Evolutionary conservation across 441 rosid species (phyloP).

Genomic region (Gossypium davidsonii): DNA sequence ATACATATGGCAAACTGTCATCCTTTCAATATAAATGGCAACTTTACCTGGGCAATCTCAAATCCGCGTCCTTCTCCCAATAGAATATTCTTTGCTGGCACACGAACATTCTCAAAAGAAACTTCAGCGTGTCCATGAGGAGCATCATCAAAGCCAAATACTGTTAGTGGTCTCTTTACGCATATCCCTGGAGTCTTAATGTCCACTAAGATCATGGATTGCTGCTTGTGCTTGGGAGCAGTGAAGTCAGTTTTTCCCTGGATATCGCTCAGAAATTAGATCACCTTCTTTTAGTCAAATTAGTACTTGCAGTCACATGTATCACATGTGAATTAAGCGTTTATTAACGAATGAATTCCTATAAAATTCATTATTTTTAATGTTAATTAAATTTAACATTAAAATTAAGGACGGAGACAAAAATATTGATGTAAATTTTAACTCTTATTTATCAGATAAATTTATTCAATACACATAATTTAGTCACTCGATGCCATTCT

Average conservation of each 20-base stretch:
- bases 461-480: neutral
- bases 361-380: no score
- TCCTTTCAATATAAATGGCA: neutral
- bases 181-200: constrained; percentile 61
- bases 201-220: constrained; percentile 95
- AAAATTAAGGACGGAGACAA: neutral
- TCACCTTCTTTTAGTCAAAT: neutral
- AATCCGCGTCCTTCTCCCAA: constrained; percentile 97
- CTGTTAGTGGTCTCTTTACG: constrained; percentile 75
- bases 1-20: neutral
- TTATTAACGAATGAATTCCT: neutral
- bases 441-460: neutral
- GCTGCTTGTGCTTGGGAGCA: constrained; percentile 82
- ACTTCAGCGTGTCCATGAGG: constrained; percentile 99
- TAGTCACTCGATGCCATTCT: neutral
- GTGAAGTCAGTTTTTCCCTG: constrained; percentile 94
- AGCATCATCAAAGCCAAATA: constrained; percentile 94
- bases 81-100: constrained; percentile 79
- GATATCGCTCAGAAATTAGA: constrained; percentile 15
- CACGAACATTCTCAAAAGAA: constrained; percentile 63
- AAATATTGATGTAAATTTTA: neutral
- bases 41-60: constrained; percentile 92
- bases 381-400: neutral
- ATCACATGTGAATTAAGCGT: neutral
- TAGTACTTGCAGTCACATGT: neutral